Conservation (phyloP, 371 early-diverging fungal genomes). For the Apophysomyces ossiformis region DNA sequence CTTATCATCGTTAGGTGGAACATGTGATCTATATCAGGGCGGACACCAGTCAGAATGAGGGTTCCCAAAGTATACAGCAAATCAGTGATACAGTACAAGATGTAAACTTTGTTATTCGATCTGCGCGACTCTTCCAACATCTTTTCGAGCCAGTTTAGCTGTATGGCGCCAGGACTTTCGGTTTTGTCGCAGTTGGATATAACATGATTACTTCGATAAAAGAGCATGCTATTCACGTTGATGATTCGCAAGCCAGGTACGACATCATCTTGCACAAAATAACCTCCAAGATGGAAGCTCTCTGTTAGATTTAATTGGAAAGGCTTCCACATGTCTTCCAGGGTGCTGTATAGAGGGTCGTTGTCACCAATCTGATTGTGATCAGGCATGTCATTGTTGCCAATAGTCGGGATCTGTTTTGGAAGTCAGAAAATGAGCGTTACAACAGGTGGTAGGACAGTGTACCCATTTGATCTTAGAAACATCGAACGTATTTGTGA, state of each 20-base stretch:
- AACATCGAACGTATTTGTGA: conserved; percentile 33
- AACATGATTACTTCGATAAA: conserved; percentile 69
- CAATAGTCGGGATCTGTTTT: conserved; percentile 48
- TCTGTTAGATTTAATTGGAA: conserved; percentile 30
- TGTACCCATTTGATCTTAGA: conserved; percentile 33
- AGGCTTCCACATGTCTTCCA: conserved; percentile 33
- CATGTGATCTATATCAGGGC: conserved; percentile 42
- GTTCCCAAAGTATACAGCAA: not conserved
- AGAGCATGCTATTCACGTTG: conserved; percentile 76
- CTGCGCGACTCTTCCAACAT: conserved; percentile 18
- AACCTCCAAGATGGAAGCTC: conserved; percentile 53
- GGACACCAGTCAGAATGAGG: conserved; percentile 27
- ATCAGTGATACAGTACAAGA: not conserved
- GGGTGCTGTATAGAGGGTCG: conserved; percentile 27
- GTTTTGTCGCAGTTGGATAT: conserved; percentile 64
- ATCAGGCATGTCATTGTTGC: conserved; percentile 46
- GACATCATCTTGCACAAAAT: conserved; percentile 63
- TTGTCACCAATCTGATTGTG: conserved; percentile 34
- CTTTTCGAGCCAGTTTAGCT: conserved; percentile 39
- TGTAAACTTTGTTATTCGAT: conserved; percentile 2
- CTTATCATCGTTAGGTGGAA: conserved; percentile 52
- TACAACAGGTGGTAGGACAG: not conserved
- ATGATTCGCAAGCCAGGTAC: conserved; percentile 54
- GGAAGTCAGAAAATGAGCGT: not conserved
- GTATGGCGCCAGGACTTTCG: conserved; percentile 28